A percentile compares a stretch with the other conserved stretches of the same genome.
phyloP scores from a whole-genome alignment of 2,329 filamentous ascomycete species.

The Sporothrix schenckii region DNA sequence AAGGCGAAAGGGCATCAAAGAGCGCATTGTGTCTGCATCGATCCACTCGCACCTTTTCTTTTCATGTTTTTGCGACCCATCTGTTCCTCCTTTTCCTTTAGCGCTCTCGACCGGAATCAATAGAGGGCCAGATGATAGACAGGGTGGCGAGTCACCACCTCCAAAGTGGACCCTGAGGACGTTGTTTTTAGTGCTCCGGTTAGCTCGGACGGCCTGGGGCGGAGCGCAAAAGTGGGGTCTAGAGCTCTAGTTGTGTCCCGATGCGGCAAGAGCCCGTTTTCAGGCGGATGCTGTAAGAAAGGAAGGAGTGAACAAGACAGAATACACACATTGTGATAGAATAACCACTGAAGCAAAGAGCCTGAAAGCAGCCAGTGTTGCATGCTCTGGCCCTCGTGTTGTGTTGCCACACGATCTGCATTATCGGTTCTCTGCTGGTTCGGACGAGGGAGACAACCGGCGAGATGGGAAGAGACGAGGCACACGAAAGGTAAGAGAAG shows the following conservation, averaged over 20 bases:
- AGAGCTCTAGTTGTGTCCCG: neutral
- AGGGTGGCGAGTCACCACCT: neutral
- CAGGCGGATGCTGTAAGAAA: neutral
- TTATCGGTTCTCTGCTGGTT: neutral
- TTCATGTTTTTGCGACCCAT: neutral
- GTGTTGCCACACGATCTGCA: neutral
- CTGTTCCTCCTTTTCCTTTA: no score
- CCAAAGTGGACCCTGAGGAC: neutral
- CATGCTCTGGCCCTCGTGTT: no score
- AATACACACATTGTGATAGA: neutral
- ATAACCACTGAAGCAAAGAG: neutral
- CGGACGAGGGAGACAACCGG: neutral
- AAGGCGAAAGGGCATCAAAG: neutral
- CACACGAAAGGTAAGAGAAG: neutral
- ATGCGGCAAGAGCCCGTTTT: slow-evolving; percentile 11
- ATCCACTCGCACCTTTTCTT: slow-evolving; percentile 1
- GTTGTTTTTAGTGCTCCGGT: slow-evolving; percentile 17
- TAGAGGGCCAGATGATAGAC: neutral
- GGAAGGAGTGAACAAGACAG: neutral
- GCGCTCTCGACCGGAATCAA: neutral
- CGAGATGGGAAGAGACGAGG: slow-evolving; percentile 14
- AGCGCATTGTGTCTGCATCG: neutral
- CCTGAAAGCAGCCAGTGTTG: neutral
- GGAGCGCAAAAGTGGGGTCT: slow-evolving; percentile 3
- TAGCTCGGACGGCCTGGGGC: slow-evolving; percentile 23